These are phyloP conservation scores for Arabidopsis hybrid DNA, from an alignment of 441 rosid species.

Conservation along the genomic window DNA sequence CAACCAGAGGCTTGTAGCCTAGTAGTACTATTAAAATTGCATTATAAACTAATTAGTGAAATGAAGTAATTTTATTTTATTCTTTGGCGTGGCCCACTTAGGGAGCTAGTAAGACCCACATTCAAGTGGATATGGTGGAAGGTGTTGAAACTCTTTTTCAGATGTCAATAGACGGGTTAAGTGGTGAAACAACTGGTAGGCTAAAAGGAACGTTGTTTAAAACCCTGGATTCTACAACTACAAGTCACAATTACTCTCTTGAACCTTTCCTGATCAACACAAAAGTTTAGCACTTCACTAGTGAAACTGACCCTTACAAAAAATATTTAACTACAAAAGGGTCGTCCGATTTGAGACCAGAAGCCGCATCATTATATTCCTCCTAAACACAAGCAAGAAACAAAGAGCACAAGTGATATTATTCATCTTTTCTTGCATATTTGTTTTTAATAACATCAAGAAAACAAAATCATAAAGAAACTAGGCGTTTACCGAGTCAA, in stretches of 20 bases:
- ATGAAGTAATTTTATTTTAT: background rate
- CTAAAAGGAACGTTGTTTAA: slow-evolving; percentile 19
- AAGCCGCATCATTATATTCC: slow-evolving; percentile 28
- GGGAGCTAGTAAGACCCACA: background rate
- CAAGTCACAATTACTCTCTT: slow-evolving; percentile 16
- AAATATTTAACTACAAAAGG: background rate
- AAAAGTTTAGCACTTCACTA: background rate
- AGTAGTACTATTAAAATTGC: background rate
- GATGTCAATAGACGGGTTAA: background rate
- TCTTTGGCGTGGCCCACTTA: background rate
- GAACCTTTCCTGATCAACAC: background rate
- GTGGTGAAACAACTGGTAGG: background rate
- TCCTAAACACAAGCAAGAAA: slow-evolving; percentile 17
- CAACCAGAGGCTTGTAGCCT: background rate
- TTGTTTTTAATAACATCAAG: background rate
- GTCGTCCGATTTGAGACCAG: slow-evolving; percentile 20
- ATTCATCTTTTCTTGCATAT: slow-evolving; percentile 4
- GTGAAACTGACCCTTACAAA: slow-evolving; percentile 3
- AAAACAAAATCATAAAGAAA: background rate
- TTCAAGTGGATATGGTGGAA: background rate
- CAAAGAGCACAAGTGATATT: background rate
- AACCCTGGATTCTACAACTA: slow-evolving; percentile 1
- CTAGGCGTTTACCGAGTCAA: slow-evolving; percentile 28
- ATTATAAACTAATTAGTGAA: background rate
- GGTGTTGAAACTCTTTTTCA: background rate